Percentiles rank a stretch among this genome's conserved stretches.
These are phyloP conservation scores for Fusarium austroafricanum DNA, from an alignment of 2,329 filamentous ascomycete species.

Conservation along the genomic window DNA sequence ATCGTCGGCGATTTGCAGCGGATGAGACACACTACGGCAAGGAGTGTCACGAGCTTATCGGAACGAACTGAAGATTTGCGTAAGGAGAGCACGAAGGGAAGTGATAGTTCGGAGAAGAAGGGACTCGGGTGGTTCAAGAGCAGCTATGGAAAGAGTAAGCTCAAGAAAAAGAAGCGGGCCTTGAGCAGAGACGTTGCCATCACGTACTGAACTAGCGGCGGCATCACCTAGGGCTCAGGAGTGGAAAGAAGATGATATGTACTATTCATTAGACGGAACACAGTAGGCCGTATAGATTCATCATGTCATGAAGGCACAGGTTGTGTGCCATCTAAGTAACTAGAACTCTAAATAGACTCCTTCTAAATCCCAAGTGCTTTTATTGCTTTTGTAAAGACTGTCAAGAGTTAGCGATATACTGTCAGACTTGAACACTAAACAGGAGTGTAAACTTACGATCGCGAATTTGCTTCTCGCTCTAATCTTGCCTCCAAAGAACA, in stretches of 20 bases:
- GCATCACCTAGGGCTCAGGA: not conserved
- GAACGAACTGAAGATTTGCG: constrained; percentile 27
- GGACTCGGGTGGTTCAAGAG: constrained; percentile 23
- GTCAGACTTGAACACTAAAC: rapidly evolving
- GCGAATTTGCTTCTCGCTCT: constrained; percentile 82
- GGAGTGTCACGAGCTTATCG: constrained; percentile 23
- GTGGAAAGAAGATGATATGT: not conserved
- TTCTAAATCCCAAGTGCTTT: not conserved
- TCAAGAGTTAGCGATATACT: not conserved
- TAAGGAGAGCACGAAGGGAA: not conserved
- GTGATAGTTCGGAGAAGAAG: constrained; percentile 19
- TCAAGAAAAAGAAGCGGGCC: constrained; percentile 28
- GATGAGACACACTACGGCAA: constrained; percentile 7
- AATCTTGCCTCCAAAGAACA: constrained; percentile 82
- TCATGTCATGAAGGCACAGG: not conserved
- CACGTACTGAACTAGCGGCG: constrained; percentile 1
- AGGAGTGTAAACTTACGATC: constrained; percentile 57
- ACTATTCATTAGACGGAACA: not conserved
- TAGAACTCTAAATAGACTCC: not conserved
- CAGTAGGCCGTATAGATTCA: constrained; percentile 6
- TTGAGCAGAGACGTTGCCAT: constrained; percentile 24
- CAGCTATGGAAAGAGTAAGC: constrained; percentile 21
- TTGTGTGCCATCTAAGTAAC: not conserved
- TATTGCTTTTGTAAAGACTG: constrained; percentile 40
- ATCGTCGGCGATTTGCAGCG: constrained; percentile 34